Evolutionary conservation across 1,284 basidiomycete species (phyloP).

Genomic region (Pyrrhoderma noxium): DNA sequence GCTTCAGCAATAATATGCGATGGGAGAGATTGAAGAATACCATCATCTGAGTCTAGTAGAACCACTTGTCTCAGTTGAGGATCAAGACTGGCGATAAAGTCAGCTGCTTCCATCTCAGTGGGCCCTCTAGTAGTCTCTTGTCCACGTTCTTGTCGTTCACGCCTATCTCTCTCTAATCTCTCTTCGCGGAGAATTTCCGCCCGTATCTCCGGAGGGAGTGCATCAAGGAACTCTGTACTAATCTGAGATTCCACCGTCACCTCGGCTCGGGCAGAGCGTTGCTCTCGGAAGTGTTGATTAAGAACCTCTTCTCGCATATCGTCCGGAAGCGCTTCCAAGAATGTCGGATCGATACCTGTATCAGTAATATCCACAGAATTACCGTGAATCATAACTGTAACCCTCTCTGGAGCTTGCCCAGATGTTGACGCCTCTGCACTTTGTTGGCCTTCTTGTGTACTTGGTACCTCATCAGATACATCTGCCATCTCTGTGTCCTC

Average conservation of each 20-base stretch:
- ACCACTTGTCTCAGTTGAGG: slow-evolving; percentile 81
- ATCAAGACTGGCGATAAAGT: slow-evolving; percentile 83
- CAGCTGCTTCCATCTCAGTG: slow-evolving; percentile 77
- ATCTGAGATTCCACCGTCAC: slow-evolving; percentile 80
- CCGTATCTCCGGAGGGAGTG: slow-evolving; percentile 91
- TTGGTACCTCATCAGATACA: neutral
- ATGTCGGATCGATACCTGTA: slow-evolving; percentile 96
- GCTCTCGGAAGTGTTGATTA: slow-evolving; percentile 94
- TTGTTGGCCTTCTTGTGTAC: slow-evolving; percentile 18
- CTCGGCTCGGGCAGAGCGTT: slow-evolving; percentile 67
- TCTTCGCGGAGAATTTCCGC: slow-evolving; percentile 97
- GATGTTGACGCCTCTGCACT: neutral
- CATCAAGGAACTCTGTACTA: slow-evolving; percentile 92
- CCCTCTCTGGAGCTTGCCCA: slow-evolving; percentile 40
- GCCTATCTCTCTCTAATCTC: slow-evolving; percentile 70
- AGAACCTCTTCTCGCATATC: slow-evolving; percentile 99
- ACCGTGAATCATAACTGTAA: slow-evolving; percentile 87
- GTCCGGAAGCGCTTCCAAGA: slow-evolving; percentile 95
- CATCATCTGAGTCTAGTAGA: slow-evolving; percentile 80
- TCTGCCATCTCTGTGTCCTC: slow-evolving; percentile 21
- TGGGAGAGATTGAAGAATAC: slow-evolving; percentile 72
- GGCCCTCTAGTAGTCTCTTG: slow-evolving; percentile 29
- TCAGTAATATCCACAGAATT: slow-evolving; percentile 97
- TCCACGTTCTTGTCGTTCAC: slow-evolving; percentile 41
- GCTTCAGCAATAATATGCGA: slow-evolving; percentile 82